phyloP scores from a whole-genome alignment of 371 early-diverging fungal genomes.

The Mucor plumbeus region DNA sequence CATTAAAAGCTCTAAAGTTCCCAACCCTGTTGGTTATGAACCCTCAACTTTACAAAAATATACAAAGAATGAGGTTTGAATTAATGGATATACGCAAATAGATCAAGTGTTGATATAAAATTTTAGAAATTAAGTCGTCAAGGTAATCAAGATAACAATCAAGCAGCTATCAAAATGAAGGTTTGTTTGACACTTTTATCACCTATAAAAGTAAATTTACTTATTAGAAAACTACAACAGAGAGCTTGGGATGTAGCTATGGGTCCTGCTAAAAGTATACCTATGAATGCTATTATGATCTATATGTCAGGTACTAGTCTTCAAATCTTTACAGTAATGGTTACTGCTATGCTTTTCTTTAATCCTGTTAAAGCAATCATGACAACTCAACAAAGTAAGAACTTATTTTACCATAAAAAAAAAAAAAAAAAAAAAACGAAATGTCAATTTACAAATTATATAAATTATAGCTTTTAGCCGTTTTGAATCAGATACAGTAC shows the following conservation, averaged over 20 bases:
- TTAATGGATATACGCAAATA: background rate
- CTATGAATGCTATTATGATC: slow-evolving; percentile 98
- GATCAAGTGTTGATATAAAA: background rate
- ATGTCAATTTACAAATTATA: background rate
- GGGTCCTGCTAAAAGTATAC: slow-evolving; percentile 89
- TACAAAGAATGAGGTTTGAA: slow-evolving; percentile 26
- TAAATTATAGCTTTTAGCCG: slow-evolving; percentile 63
- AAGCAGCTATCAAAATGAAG: slow-evolving; percentile 45
- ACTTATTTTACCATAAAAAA: background rate
- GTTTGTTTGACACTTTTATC: slow-evolving; percentile 15
- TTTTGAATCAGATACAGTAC: slow-evolving; percentile 49
- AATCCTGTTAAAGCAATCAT: slow-evolving; percentile 84
- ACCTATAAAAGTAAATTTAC: background rate
- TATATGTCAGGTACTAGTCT: slow-evolving; percentile 97
- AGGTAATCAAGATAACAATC: slow-evolving; percentile 22
- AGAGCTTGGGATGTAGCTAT: slow-evolving; percentile 98
- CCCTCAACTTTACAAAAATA: slow-evolving; percentile 34
- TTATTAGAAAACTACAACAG: background rate
- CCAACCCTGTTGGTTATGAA: slow-evolving; percentile 48
- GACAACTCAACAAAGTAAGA: slow-evolving; percentile 69
- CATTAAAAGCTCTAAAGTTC: slow-evolving; percentile 23
- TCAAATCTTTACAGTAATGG: slow-evolving; percentile 94
- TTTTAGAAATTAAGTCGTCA: slow-evolving; percentile 34
- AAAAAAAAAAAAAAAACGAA: background rate
- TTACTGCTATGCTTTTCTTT: slow-evolving; percentile 94